These are phyloP conservation scores for Rhizophora mangle DNA, from an alignment of 345 rosid species.

Conservation along the genomic window DNA sequence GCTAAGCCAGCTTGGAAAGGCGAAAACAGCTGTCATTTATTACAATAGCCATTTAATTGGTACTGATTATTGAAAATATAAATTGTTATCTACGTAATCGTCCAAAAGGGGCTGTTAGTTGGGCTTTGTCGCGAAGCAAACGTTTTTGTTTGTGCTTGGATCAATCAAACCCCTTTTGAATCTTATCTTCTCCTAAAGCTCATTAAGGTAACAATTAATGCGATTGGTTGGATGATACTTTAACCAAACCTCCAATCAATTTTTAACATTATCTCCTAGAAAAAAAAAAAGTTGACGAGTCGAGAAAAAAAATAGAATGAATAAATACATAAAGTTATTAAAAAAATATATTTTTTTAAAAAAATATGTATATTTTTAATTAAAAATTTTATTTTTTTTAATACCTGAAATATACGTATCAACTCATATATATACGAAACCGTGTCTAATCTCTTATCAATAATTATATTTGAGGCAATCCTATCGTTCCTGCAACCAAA, in stretches of 20 bases:
- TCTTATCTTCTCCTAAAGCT: constrained; percentile 13
- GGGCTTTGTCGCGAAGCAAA: constrained; percentile 40
- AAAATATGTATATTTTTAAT: too few species aligned
- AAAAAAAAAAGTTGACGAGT: too few species aligned
- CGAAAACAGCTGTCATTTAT: too few species aligned
- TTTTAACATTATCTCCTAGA: not conserved
- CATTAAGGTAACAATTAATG: constrained; percentile 12
- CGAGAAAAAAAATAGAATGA: not conserved
- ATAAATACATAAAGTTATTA: too few species aligned
- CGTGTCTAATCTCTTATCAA: not conserved
- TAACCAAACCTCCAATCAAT: constrained; percentile 12
- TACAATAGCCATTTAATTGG: not conserved
- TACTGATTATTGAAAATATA: not conserved
- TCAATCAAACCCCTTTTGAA: constrained; percentile 18
- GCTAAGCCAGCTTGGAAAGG: constrained; percentile 12
- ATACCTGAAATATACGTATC: too few species aligned
- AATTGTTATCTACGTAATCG: not conserved
- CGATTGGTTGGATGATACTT: constrained; percentile 23
- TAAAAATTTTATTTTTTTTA: too few species aligned
- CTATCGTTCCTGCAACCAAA: too few species aligned
- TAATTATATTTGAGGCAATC: not conserved
- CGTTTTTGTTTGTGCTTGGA: constrained; percentile 15
- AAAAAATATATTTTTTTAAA: too few species aligned
- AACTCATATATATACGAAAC: too few species aligned
- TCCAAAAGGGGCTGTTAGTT: constrained; percentile 29